Base-by-base conservation (phyloP, 495 filamentous ascomycete species). In the Hyphodiscus hymeniophilus region DNA sequence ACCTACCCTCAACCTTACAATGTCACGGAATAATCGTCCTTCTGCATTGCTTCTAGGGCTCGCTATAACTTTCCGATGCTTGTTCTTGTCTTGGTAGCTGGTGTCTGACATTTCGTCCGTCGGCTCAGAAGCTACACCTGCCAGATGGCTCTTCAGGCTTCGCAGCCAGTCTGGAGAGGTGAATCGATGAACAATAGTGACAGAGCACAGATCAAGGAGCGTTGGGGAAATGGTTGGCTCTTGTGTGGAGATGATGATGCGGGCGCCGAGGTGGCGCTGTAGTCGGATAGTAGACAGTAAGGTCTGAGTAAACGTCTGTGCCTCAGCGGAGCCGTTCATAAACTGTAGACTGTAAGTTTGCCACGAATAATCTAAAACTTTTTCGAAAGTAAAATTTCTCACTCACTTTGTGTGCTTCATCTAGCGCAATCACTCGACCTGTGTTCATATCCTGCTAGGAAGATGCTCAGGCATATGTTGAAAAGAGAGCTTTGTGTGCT, bases 161-260 rank as follows among this genome's bases (percentile, higher is more conserved):
- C 47, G 57, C 30, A 84, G 62, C 87, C 86, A 91, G 6, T 75
- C 75, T 0, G 85, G 85, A 2, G 77, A 83, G 0, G 73, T 79
- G 54, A 90, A 90, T 12, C 81, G 71, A 59, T 92, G 87, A 0
- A 90, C 76, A 46, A 91, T 74, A 0, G 81, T 85, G 16, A 82
- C 66, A n/a, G 75, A 81, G 60, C 78, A 87, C 6, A 91, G 70
- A 48, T 82, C 82, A 0, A 91, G 66, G 2, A 91, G 72, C 20
- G 66, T 63, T 0, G 78, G 75, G 0, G 81, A 82, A 33, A 91
- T 77, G 0, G 84, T 89, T 0, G 87, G 87, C 51, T 91, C 87
- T 56, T 92, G 84, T 0, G 87, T 91, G 0, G 85, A 78, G 24
- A 90, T 81, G 31, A 91, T 48, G 12, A 89, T 66, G 1, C 84